Percentiles rank a stretch among this genome's conserved stretches.
phyloP scores from a whole-genome alignment of 176 grass and related monocot genomes.

The Lolium perenne region DNA sequence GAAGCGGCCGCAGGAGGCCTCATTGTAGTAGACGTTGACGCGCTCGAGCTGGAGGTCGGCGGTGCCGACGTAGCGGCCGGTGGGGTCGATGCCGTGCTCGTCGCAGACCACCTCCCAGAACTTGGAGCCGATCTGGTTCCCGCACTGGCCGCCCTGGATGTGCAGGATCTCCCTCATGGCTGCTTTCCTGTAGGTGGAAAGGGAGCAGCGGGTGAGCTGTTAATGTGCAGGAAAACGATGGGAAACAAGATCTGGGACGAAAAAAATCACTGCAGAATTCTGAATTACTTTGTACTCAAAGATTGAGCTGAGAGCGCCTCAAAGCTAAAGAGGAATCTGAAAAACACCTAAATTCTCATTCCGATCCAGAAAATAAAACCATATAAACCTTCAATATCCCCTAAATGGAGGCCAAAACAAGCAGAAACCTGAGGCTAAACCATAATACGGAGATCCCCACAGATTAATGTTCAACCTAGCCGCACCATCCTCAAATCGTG shows the following conservation, averaged over 20 bases:
- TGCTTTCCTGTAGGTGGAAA: constrained; percentile 34
- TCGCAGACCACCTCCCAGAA: constrained; percentile 90
- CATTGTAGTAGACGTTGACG: constrained; percentile 92
- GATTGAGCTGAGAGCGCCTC: no score
- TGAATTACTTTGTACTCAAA: no score
- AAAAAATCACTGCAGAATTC: no score
- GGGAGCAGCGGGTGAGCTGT: background rate
- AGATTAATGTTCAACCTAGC: background rate
- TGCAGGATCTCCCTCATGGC: constrained; percentile 92
- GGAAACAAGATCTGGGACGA: constrained; percentile 32
- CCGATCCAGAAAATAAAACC: background rate
- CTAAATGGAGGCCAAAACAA: background rate
- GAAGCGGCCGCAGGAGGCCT: constrained; percentile 86
- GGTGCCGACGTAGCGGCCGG: constrained; percentile 68
- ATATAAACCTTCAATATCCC: background rate
- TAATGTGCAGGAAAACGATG: constrained; percentile 36
- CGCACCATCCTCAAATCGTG: background rate
- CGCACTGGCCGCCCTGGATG: constrained; percentile 86
- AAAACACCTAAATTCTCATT: no score
- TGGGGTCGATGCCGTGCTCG: constrained; percentile 85
- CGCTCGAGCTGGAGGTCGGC: constrained; percentile 91
- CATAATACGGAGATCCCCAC: background rate
- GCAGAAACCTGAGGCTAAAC: background rate
- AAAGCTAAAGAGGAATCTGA: no score
- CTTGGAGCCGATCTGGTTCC: constrained; percentile 89